Percentiles rank a stretch among this genome's conserved stretches.
These are phyloP conservation scores for Avena sativa DNA, from an alignment of 176 grass and related monocot genomes.

Conservation along the genomic window DNA sequence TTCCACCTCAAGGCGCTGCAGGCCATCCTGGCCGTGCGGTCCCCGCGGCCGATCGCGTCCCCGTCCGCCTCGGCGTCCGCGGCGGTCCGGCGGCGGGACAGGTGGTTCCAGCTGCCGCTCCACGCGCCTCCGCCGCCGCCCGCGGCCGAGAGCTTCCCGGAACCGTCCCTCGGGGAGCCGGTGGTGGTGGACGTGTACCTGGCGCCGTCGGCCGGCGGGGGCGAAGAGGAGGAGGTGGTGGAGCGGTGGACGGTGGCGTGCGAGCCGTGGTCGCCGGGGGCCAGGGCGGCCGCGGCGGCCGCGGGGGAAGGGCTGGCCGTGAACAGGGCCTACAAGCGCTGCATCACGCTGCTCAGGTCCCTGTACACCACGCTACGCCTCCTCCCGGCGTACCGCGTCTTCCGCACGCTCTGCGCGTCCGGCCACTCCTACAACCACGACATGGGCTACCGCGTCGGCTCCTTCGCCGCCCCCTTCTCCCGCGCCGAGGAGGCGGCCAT, in stretches of 20 bases:
- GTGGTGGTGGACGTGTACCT: conserved; percentile 72
- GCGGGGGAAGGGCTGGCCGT: conserved; percentile 54
- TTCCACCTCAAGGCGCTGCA: conserved; percentile 90
- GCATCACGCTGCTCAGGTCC: conserved; percentile 77
- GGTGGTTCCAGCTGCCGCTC: conserved; percentile 84
- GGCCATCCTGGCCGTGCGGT: conserved; percentile 80
- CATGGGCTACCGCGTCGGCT: conserved; percentile 73
- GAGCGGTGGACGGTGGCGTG: conserved; percentile 77
- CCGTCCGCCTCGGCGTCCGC: conserved; percentile 17
- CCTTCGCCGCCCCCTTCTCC: conserved; percentile 83
- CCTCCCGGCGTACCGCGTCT: conserved; percentile 77
- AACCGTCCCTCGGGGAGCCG: conserved; percentile 51
- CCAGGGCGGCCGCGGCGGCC: conserved; percentile 41
- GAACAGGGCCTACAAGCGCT: conserved; percentile 81
- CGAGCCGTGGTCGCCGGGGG: conserved; percentile 54
- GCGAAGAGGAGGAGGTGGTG: conserved; percentile 55
- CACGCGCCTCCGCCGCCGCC: conserved; percentile 62
- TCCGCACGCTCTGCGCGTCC: conserved; percentile 69
- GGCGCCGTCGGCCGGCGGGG: conserved; percentile 40
- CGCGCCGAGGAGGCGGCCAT: conserved; percentile 73
- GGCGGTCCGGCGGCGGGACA: conserved; percentile 55
- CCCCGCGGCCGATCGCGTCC: conserved; percentile 50
- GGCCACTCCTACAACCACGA: conserved; percentile 78
- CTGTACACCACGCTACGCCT: conserved; percentile 76
- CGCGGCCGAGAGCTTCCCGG: conserved; percentile 45